Evolutionary conservation across 2,329 filamentous ascomycete species (phyloP), one percentile per base, ranked within the genome.

Genomic region (Colletotrichum ledebouriae): DNA sequence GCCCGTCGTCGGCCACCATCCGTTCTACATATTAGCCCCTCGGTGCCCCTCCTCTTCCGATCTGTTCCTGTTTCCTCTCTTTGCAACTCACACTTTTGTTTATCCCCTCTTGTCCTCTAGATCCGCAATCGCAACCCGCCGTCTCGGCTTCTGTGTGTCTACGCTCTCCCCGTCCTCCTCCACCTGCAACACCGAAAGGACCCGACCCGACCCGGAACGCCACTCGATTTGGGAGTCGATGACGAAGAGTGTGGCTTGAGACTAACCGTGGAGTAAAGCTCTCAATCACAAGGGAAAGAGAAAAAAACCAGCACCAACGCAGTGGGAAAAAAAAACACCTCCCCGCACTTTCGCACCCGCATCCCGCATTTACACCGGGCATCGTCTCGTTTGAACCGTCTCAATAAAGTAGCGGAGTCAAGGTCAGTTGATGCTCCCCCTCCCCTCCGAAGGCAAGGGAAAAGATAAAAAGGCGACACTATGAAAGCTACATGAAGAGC

Each of bases 161-260:
- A 17, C 17, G 2, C 10, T 37, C 41, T 41, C 6, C 29, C 3
- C 29, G 7, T 44, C 34, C 15, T 44, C 41, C 13, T n/a, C 47
- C 11, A 12, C 52, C 50, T 53, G 17, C 17, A 42, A 50, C 6
- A 25, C 3, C 29, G 29, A 29, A 29, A n/a, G 25, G 41, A 46
- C 50, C 41, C 46, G 20, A 22, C 33, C 33, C 22, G 34, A 20
- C 50, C 10, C 57, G 53, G 46, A 42, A 22, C 53, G 65, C 60
- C 61, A 64, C 65, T 56, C 33, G 17, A 39, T 3, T 49, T n/a
- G 15, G 41, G 22, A 68, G 65, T 64, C 55, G 53, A 68, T 68
- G 65, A 68, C 65, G 53, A 59, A 68, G n/a, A 65, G 39, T 65
- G 65, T 68, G 65, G 65, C 65, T 68, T 68, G 53, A 64, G 39